Conservation (phyloP, 495 filamentous ascomycete species). For the Parathielavia appendiculata region DNA sequence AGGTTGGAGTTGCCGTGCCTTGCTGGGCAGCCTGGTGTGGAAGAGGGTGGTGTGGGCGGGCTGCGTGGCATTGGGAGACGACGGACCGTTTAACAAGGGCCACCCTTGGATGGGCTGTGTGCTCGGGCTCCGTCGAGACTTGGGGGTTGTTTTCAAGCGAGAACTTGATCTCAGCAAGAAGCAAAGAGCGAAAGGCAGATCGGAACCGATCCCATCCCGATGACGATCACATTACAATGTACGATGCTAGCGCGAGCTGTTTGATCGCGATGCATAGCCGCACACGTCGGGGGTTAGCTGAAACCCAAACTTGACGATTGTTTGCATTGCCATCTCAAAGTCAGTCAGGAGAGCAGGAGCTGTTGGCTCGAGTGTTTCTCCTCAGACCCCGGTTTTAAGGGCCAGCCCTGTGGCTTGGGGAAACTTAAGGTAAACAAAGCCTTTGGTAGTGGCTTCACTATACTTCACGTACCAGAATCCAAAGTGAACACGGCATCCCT, state of each 20-base stretch:
- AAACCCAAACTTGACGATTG: not conserved
- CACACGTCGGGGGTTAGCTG: not conserved
- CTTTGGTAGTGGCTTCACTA: no score
- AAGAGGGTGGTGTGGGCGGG: constrained; percentile 3
- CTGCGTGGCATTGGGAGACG: not conserved
- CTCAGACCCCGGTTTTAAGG: no score
- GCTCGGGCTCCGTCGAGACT: constrained; percentile 4
- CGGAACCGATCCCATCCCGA: constrained; percentile 1
- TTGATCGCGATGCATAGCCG: not conserved
- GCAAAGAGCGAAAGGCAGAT: constrained; percentile 3
- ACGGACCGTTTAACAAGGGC: not conserved
- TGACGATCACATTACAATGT: not conserved
- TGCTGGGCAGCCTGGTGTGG: constrained; percentile 6
- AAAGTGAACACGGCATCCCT: no score
- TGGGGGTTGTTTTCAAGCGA: not conserved
- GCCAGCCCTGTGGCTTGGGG: no score
- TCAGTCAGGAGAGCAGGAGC: not conserved
- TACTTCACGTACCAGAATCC: no score
- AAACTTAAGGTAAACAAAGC: no score
- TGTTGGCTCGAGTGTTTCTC: not conserved
- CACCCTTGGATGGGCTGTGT: not conserved
- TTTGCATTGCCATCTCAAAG: not conserved
- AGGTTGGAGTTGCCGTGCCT: constrained; percentile 22
- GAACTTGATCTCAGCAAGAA: not conserved
- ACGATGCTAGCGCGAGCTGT: not conserved